Percentiles rank a stretch among this genome's conserved stretches.
Evolutionary conservation across 1,139 yeast genomes (phyloP).

Genomic region (Eremothecium cymbalariae): DNA sequence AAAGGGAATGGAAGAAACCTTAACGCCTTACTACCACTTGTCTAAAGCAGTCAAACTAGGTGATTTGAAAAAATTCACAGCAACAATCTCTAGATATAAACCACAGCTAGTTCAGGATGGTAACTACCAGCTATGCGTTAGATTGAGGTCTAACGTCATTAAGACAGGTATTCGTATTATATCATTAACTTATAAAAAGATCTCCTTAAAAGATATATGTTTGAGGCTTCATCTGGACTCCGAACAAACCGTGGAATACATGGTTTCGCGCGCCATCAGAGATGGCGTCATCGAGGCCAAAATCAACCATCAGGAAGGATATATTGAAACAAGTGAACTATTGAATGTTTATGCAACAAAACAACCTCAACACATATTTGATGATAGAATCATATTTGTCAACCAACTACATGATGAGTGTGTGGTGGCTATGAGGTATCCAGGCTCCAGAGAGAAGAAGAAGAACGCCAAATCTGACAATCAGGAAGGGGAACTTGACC

Average conservation of each 20-base stretch:
- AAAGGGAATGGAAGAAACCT: slow-evolving; percentile 46
- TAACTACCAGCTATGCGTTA: slow-evolving; percentile 72
- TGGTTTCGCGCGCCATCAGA: slow-evolving; percentile 91
- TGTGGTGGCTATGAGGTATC: slow-evolving; percentile 93
- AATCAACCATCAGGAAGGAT: slow-evolving; percentile 85
- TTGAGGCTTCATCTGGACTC: slow-evolving; percentile 84
- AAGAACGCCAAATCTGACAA: slow-evolving; percentile 14
- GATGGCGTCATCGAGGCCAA: slow-evolving; percentile 97
- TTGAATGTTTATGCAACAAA: slow-evolving; percentile 80
- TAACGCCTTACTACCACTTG: slow-evolving; percentile 77
- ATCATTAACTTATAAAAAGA: slow-evolving; percentile 82
- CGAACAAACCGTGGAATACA: slow-evolving; percentile 94
- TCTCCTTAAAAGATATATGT: slow-evolving; percentile 85
- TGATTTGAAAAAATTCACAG: slow-evolving; percentile 73
- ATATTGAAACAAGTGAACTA: slow-evolving; percentile 82
- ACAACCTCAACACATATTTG: slow-evolving; percentile 81
- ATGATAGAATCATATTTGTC: slow-evolving; percentile 90
- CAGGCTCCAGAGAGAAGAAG: slow-evolving; percentile 34
- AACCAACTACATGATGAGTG: slow-evolving; percentile 85
- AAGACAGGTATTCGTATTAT: slow-evolving; percentile 95
- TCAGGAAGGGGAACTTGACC: slow-evolving; percentile 20
- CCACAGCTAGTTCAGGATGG: slow-evolving; percentile 63
- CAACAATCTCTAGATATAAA: slow-evolving; percentile 62
- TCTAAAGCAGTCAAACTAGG: slow-evolving; percentile 91
- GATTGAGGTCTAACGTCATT: slow-evolving; percentile 93